Conservation (phyloP, 805 yeast genomes). For the Isabelozyma rhagii region DNA sequence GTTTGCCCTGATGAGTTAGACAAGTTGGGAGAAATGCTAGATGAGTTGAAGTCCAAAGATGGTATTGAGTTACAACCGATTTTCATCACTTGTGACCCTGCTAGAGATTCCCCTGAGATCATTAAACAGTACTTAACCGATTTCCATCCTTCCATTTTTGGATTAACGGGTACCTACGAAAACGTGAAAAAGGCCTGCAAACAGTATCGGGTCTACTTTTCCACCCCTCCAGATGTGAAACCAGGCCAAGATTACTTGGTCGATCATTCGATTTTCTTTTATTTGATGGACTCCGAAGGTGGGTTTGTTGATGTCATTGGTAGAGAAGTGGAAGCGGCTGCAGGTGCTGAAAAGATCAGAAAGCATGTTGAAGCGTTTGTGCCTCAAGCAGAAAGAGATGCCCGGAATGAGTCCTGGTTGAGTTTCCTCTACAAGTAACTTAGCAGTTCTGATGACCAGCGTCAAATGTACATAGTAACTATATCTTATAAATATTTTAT, state of each 20-base stretch:
- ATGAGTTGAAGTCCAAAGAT: slow-evolving; percentile 52
- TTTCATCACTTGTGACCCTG: slow-evolving; percentile 96
- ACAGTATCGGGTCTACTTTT: slow-evolving; percentile 88
- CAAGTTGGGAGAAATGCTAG: slow-evolving; percentile 73
- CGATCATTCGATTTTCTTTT: slow-evolving; percentile 96
- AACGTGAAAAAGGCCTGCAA: slow-evolving; percentile 83
- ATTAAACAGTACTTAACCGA: slow-evolving; percentile 79
- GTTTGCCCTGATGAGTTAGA: slow-evolving; percentile 98
- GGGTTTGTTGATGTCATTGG: slow-evolving; percentile 93
- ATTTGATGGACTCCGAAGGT: slow-evolving; percentile 98
- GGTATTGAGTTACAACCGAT: slow-evolving; percentile 73
- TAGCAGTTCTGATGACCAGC: background rate
- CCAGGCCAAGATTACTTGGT: slow-evolving; percentile 96
- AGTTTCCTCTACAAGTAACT: slow-evolving; percentile 50
- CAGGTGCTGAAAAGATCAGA: slow-evolving; percentile 73
- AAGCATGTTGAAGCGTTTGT: slow-evolving; percentile 73
- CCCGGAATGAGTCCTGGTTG: slow-evolving; percentile 58
- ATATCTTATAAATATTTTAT: background rate
- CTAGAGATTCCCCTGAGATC: slow-evolving; percentile 86
- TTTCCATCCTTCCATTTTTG: slow-evolving; percentile 86
- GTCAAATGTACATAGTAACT: slow-evolving; percentile 1
- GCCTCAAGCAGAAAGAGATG: slow-evolving; percentile 68
- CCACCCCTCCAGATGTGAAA: slow-evolving; percentile 92
- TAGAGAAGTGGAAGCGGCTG: slow-evolving; percentile 76
- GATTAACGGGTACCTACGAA: slow-evolving; percentile 89